A percentile compares a stretch with the other conserved stretches of the same genome.
These are phyloP conservation scores for Apiotrichum gracile DNA, from an alignment of 1,284 basidiomycete genomes.

Conservation along the genomic window DNA sequence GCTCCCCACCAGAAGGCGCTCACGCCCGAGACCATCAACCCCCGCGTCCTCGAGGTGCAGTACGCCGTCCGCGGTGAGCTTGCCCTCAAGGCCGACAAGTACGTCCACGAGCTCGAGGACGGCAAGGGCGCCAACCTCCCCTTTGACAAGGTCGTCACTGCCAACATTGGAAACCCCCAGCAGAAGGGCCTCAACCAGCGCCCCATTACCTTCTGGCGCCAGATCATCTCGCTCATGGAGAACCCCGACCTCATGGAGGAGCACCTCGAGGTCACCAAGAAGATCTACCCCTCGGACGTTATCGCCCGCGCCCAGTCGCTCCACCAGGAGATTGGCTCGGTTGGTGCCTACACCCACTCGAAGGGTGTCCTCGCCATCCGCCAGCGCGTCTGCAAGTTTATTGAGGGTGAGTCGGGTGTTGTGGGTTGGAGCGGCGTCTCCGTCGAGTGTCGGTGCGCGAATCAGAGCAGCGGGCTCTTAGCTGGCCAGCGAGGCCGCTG, in stretches of 20 bases:
- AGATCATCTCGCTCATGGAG: slow-evolving; percentile 72
- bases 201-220: slow-evolving; percentile 86
- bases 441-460: too few relatives aligned
- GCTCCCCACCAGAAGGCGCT: slow-evolving; percentile 22
- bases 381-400: slow-evolving; percentile 82
- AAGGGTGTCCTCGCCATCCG: slow-evolving; percentile 89
- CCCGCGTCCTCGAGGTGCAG: slow-evolving; percentile 76
- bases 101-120: slow-evolving; percentile 62
- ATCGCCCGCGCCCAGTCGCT: slow-evolving; percentile 75
- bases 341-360: slow-evolving; percentile 93
- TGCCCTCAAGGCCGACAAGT: slow-evolving; percentile 85
- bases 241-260: slow-evolving; percentile 79
- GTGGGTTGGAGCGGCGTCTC: too few relatives aligned
- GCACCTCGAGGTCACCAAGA: slow-evolving; percentile 54
- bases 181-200: slow-evolving; percentile 90
- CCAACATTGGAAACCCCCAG: slow-evolving; percentile 98
- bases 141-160: slow-evolving; percentile 83
- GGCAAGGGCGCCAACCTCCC: slow-evolving; percentile 57
- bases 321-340: slow-evolving; percentile 79
- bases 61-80: slow-evolving; percentile 97
- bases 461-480: background rate
- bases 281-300: slow-evolving; percentile 80
- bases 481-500: too few relatives aligned
- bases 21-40: slow-evolving; percentile 56
- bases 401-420: slow-evolving; percentile 57